Conservation (phyloP, 495 filamentous ascomycete species). For the Parachaetomium inaequale region DNA sequence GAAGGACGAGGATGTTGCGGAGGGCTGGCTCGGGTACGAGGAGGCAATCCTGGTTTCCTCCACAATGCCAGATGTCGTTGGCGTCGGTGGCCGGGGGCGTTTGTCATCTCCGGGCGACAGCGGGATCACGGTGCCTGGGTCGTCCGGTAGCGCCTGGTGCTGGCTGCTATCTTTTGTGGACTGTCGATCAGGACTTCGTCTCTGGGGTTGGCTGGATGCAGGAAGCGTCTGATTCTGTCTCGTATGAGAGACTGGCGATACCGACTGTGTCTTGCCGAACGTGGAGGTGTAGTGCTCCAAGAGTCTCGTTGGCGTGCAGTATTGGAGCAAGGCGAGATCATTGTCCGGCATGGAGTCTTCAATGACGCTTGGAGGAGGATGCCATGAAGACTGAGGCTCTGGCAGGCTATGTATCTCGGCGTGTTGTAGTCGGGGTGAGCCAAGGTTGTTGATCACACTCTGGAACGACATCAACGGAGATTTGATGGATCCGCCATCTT, state of each 20-base stretch:
- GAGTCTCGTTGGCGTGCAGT: conserved; percentile 41
- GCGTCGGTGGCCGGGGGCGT: neutral
- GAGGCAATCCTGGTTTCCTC: conserved; percentile 25
- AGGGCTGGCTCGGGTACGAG: conserved; percentile 18
- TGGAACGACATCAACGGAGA: conserved; percentile 43
- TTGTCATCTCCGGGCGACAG: conserved; percentile 15
- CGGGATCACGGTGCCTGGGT: conserved; percentile 15
- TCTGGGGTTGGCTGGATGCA: neutral
- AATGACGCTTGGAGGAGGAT: conserved; percentile 39
- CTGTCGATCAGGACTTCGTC: neutral
- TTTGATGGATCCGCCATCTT: conserved; percentile 14
- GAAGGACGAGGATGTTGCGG: neutral
- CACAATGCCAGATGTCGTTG: neutral
- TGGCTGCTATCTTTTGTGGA: neutral
- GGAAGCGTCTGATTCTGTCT: neutral
- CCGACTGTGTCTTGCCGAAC: conserved; percentile 22
- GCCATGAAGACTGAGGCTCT: conserved; percentile 32
- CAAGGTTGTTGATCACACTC: conserved; percentile 44
- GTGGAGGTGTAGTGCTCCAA: conserved; percentile 40
- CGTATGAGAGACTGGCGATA: neutral
- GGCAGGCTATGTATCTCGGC: neutral
- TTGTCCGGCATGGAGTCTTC: conserved; percentile 41
- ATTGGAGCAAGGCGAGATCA: conserved; percentile 23
- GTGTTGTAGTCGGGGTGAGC: conserved; percentile 36
- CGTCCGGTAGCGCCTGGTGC: neutral